Evolutionary conservation across 495 filamentous ascomycete species (phyloP).

Genomic region (Immersiella caudata): DNA sequence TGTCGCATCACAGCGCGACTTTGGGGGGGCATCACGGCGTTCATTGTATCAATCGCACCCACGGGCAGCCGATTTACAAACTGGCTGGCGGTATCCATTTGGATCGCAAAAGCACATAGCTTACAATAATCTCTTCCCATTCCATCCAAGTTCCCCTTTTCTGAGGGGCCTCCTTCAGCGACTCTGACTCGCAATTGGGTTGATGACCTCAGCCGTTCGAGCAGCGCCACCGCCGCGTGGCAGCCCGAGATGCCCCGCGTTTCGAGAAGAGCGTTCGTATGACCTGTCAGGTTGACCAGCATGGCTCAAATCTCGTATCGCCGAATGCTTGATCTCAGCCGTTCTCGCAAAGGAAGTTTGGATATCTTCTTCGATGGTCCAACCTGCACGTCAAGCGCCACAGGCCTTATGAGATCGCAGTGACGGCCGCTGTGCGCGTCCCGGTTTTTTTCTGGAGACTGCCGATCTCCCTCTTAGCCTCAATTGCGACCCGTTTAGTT

Average conservation of each 20-base stretch:
- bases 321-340: too few species aligned
- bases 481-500: not conserved
- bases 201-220: not conserved
- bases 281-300: too few species aligned
- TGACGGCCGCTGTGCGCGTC: not conserved
- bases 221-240: not conserved
- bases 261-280: not conserved
- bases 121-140: not conserved
- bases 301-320: too few species aligned
- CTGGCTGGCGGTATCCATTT: not conserved
- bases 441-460: not conserved
- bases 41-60: not conserved
- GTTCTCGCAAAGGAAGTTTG: too few species aligned
- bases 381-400: not conserved
- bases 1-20: too few species aligned
- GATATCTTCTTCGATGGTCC: not conserved
- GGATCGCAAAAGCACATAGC: not conserved
- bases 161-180: not conserved
- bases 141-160: not conserved
- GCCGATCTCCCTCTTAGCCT: not conserved
- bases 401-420: not conserved
- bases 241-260: not conserved
- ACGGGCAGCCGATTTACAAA: not conserved
- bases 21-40: not conserved
- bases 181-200: not conserved